Evolutionary conservation across 352 stramenopile genomes (phyloP).

Genomic region (Elongisporangium undulatum): DNA sequence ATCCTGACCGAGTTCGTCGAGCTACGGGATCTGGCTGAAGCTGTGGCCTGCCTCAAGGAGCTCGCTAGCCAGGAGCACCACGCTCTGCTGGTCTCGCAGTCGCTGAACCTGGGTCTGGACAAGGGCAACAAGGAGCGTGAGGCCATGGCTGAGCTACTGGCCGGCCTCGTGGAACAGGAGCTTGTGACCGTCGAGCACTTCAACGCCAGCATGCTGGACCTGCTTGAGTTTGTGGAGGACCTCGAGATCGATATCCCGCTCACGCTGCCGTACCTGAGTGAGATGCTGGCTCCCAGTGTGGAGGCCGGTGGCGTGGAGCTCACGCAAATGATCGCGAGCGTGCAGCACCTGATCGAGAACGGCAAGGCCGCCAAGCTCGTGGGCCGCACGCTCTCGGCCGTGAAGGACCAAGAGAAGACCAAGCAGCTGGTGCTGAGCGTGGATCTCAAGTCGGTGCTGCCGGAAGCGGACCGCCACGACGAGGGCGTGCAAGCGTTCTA

Average conservation of each 20-base stretch:
- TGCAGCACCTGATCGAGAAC: slow-evolving; percentile 43
- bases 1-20: slow-evolving; percentile 86
- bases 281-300: slow-evolving; percentile 68
- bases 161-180: slow-evolving; percentile 41
- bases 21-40: slow-evolving; percentile 82
- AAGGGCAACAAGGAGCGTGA: slow-evolving; percentile 62
- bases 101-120: slow-evolving; percentile 64
- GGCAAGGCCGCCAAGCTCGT: slow-evolving; percentile 67
- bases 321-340: slow-evolving; percentile 33
- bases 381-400: slow-evolving; percentile 30
- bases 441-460: slow-evolving; percentile 13
- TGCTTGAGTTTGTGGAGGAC: slow-evolving; percentile 75
- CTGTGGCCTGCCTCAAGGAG: slow-evolving; percentile 41
- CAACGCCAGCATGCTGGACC: slow-evolving; percentile 32
- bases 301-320: slow-evolving; percentile 35
- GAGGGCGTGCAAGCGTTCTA: slow-evolving; percentile 11
- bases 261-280: slow-evolving; percentile 58
- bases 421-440: slow-evolving; percentile 26
- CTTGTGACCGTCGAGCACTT: slow-evolving; percentile 41
- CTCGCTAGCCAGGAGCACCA: slow-evolving; percentile 50
- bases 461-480: slow-evolving; percentile 8
- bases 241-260: slow-evolving; percentile 81
- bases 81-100: slow-evolving; percentile 38
- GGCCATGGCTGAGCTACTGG: slow-evolving; percentile 47
- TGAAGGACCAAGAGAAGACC: slow-evolving; percentile 39